Percentiles rank a stretch among this genome's conserved stretches.
phyloP scores from a whole-genome alignment of 2,329 filamentous ascomycete species.

The Arthrobotrys megalospora region DNA sequence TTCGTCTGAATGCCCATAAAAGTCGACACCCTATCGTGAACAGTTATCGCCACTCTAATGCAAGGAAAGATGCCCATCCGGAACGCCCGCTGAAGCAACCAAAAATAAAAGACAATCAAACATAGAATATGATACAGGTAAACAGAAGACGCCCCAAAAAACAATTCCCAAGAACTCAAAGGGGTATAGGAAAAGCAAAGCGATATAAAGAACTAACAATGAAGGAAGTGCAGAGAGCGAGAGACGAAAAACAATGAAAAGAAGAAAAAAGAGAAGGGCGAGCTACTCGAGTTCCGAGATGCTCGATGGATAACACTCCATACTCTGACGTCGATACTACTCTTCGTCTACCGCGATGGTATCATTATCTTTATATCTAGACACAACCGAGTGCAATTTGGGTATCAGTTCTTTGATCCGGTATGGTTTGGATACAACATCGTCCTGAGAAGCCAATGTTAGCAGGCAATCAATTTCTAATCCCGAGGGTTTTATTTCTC shows the following conservation, averaged over 20 bases:
- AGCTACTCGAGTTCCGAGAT: conserved; percentile 10
- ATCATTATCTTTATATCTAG: conserved; percentile 13
- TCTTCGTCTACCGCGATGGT: conserved; percentile 4
- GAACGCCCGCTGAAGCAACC: conserved; percentile 17
- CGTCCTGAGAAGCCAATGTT: conserved; percentile 32
- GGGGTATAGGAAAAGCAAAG: conserved; percentile 43
- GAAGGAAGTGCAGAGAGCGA: neutral
- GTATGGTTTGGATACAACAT: conserved; percentile 59
- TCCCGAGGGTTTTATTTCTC: neutral
- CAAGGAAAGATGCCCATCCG: neutral
- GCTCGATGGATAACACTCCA: conserved; percentile 26
- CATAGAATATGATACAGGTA: conserved; percentile 26
- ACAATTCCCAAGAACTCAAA: conserved; percentile 10
- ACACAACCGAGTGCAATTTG: conserved; percentile 55
- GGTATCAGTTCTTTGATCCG: conserved; percentile 58
- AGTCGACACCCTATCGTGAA: conserved; percentile 13
- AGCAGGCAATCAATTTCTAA: conserved; percentile 2
- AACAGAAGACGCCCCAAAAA: conserved; percentile 9
- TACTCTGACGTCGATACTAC: conserved; percentile 19
- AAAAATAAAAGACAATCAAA: conserved; percentile 3
- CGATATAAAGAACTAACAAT: neutral
- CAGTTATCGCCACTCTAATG: conserved; percentile 9
- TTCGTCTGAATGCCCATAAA: conserved; percentile 16
- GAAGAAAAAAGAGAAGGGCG: neutral
- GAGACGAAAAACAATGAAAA: conserved; percentile 5